Base-by-base conservation (phyloP, 2,329 filamentous ascomycete genomes). In the Ilyonectria sp. region DNA sequence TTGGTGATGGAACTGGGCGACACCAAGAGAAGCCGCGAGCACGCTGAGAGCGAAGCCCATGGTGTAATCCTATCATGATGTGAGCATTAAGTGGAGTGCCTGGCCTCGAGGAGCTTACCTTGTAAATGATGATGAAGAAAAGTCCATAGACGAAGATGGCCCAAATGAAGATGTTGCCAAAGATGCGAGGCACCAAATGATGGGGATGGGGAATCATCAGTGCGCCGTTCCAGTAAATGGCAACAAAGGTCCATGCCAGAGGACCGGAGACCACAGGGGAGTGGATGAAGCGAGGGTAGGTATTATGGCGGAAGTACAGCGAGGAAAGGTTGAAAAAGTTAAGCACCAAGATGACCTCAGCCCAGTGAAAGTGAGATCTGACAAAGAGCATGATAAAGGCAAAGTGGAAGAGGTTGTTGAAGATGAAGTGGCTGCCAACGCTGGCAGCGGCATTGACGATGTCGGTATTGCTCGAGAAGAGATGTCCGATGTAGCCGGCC, bases 161-260 rank as follows among this genome's bases (percentile, higher is more conserved):
- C 94, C 94, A 97, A 76, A 97, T 93, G 74, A 94, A 94, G 72
- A 97, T 85, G 78, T 97, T 97, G 58, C 93, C 94, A 26, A 96
- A 88, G 72, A 97, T 91, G 54, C 93, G 86, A n/a, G 93, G 91
- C 2, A 91, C 86, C 5, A 94, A 80, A 65, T 84, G 87, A 64
- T 91, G 83, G 8, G 90, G 87, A 77, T 93, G 86, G n/a, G 84
- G 84, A n/a, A 95, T 89, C 78, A 93, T 93, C 54, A 95, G 91
- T 21, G 94, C 94, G 9, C 94, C 94, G 74, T 94, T 93, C 93
- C 94, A 97, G 85, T 95, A 95, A 60, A 97, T 86, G 33, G 93
- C 92, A 15, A 95, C 90, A 77, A 96, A 93, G 15, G 92, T 94
- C 93, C 94, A 97, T 15, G 82, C 93, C 73, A 97, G 85, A 6